Base-by-base conservation (phyloP, 371 early-diverging fungal species). In the Apophysomyces ossiformis region DNA sequence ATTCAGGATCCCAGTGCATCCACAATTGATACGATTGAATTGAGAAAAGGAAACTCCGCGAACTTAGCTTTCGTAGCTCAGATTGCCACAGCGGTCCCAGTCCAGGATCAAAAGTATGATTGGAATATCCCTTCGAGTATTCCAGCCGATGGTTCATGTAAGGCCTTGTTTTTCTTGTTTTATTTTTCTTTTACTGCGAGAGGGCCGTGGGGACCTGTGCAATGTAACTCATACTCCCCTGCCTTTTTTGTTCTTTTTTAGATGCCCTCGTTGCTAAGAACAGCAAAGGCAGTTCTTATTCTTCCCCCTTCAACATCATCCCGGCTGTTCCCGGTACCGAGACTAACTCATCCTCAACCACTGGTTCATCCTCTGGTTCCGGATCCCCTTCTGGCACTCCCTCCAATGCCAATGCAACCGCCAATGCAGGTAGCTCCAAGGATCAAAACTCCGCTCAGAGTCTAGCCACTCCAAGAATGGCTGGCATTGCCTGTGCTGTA, bases 291-390 rank as follows among this genome's bases (percentile, higher is more conserved):
- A 26, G 60, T 26, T 68, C 73, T 36, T 79, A 79, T 65, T 77
- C 77, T 61, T 60, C 77, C 36, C 75, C 77, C 61, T 80, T 80
- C 61, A 77, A 75, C 46, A 80, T 80, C 59, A 50, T 77, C 13
- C 75, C 69, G 54, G 66, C 68, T 43, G 41, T 66, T n/a, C 67
- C 71, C 37, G 68, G 69, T 41, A 61, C 54, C 7, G 62, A 37
- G 37, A 57, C 57, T n/a, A 65, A 57, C 44, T 38, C 57, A 5
- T 50, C 57, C n/a, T 16, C 70, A n/a, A 15, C 60, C 16, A 26
- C 63, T 37, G 54, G 54, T 21, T 9, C 54, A 11, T 50, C 54
- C 4, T n/a, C 21, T 50, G 21, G 18, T 21, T 18, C 54, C 21
- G 54, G 54, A 50, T 21, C 54, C 32, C 32, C 32, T 50, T 50